A percentile compares a stretch with the other conserved stretches of the same genome.
These are phyloP conservation scores for Aspergillus carbonarius DNA, from an alignment of 2,329 filamentous ascomycete species.

Conservation along the genomic window DNA sequence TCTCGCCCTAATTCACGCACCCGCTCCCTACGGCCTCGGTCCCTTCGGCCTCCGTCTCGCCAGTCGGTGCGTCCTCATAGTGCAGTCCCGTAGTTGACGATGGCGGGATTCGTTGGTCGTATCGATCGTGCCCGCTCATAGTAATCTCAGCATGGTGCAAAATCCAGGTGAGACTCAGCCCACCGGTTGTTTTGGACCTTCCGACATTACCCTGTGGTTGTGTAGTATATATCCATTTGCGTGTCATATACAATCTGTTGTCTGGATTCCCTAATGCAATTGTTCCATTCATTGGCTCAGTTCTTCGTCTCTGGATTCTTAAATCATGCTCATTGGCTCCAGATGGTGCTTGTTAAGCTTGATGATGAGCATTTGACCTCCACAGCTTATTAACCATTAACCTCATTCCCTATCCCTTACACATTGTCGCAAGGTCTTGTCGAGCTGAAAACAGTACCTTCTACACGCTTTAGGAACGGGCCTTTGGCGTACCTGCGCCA, in stretches of 20 bases:
- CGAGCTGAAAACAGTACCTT: neutral
- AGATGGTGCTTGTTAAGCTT: neutral
- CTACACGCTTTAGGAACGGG: neutral
- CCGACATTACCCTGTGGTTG: neutral
- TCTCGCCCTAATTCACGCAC: slow-evolving; percentile 16
- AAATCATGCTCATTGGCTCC: neutral
- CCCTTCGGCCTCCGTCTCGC: slow-evolving; percentile 12
- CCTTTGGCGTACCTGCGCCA: too few species aligned
- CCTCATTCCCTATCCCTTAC: neutral
- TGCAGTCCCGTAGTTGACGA: slow-evolving; percentile 1
- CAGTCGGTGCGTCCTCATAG: slow-evolving; percentile 18
- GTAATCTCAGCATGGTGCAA: neutral
- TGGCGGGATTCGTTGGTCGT: neutral
- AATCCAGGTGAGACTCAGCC: neutral
- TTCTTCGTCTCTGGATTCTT: neutral
- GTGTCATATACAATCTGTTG: neutral
- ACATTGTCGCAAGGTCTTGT: neutral
- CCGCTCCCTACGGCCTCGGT: slow-evolving; percentile 15
- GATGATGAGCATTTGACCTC: neutral
- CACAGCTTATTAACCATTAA: neutral
- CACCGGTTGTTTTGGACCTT: neutral
- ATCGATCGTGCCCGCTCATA: neutral
- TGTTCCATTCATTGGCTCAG: neutral
- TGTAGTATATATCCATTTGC: neutral
- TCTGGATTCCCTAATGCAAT: neutral